These are phyloP conservation scores for Lolium multiflorum DNA, from an alignment of 176 grass and related monocot species.

Conservation along the genomic window DNA sequence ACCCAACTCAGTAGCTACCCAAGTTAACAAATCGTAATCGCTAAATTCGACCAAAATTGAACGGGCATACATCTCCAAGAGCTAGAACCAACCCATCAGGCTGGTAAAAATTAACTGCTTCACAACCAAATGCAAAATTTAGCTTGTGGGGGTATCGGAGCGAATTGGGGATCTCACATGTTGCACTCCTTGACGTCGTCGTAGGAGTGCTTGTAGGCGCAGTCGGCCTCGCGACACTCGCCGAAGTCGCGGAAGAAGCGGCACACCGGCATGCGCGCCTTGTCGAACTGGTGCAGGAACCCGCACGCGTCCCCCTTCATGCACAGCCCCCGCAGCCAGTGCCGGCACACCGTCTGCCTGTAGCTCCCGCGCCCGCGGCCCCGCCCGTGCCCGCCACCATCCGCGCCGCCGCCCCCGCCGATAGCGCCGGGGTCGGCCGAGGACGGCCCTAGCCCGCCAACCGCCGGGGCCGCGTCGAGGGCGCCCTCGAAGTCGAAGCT, in stretches of 20 bases:
- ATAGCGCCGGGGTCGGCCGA: constrained; percentile 24
- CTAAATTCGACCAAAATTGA: not conserved
- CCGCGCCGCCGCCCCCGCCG: constrained; percentile 27
- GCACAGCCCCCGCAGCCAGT: constrained; percentile 97
- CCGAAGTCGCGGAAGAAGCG: constrained; percentile 92
- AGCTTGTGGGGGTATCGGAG: not conserved
- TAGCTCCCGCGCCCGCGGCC: constrained; percentile 79
- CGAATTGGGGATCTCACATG: constrained; percentile 59
- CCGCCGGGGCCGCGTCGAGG: constrained; percentile 53
- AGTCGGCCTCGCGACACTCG: constrained; percentile 95
- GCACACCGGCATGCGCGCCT: constrained; percentile 99
- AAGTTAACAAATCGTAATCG: not conserved
- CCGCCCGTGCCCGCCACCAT: constrained; percentile 38
- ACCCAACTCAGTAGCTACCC: not conserved
- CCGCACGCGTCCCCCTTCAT: constrained; percentile 97
- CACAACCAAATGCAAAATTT: not conserved
- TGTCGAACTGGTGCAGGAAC: constrained; percentile 99
- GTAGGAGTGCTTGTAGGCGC: constrained; percentile 94
- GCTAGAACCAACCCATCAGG: not conserved
- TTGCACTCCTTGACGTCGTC: constrained; percentile 98
- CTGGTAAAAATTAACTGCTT: not conserved
- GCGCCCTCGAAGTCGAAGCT: constrained; percentile 97
- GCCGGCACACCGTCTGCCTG: constrained; percentile 92
- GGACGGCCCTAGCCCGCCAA: constrained; percentile 25
- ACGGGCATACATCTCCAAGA: not conserved